Conservation (phyloP, 139 green algal species). For the Nannochloris sp. region DNA sequence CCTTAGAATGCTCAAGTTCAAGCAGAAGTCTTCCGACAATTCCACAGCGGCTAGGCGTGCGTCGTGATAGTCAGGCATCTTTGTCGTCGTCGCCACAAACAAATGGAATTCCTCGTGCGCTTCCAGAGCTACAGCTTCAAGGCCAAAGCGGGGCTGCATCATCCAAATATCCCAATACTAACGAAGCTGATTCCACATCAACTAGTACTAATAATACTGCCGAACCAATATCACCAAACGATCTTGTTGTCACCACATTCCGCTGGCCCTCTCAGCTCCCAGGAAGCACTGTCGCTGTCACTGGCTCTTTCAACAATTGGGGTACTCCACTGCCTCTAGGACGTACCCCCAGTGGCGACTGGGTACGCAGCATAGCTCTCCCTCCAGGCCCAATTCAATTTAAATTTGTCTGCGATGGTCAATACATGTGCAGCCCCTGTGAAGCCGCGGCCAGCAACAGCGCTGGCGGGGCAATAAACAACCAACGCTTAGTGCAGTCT, state of each 20-base stretch:
- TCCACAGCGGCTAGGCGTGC: no score
- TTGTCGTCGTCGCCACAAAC: no score
- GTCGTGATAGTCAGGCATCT: no score
- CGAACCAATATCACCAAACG: background rate
- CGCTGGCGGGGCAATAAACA: slow-evolving; percentile 41
- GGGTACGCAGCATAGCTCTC: slow-evolving; percentile 22
- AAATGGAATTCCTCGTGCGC: no score
- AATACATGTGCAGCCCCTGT: slow-evolving; percentile 37
- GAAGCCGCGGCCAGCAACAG: slow-evolving; percentile 26
- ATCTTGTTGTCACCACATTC: slow-evolving; percentile 31
- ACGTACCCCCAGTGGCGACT: slow-evolving; percentile 23
- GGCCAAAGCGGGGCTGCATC: background rate
- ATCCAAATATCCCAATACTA: background rate
- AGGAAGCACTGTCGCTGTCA: slow-evolving; percentile 23
- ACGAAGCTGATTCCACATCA: background rate
- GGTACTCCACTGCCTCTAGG: slow-evolving; percentile 10
- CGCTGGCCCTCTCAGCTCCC: slow-evolving; percentile 30
- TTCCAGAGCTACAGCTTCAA: background rate
- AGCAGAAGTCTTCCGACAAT: no score
- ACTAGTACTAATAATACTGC: background rate
- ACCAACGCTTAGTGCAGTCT: slow-evolving; percentile 33
- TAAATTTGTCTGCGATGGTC: slow-evolving; percentile 35
- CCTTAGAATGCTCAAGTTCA: no score
- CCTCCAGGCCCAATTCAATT: slow-evolving; percentile 16
- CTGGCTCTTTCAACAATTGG: slow-evolving; percentile 38